Conservation (phyloP, 441 rosid species). For the Francoa sonchifolia region DNA sequence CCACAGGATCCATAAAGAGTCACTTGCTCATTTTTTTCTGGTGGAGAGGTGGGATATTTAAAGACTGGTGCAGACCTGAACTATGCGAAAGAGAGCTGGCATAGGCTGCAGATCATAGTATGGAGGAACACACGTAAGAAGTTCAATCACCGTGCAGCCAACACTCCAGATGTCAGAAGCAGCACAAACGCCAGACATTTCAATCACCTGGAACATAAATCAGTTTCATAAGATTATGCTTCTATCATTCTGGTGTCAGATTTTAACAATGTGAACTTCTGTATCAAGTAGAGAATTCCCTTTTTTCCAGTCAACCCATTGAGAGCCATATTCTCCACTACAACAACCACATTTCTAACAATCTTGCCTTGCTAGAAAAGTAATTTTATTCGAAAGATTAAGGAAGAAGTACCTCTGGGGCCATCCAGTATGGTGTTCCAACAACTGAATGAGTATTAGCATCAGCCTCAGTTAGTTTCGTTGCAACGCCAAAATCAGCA, state of each 20-base stretch:
- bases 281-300: background rate
- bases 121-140: conserved; percentile 93
- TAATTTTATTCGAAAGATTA: background rate
- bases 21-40: no score
- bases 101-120: conserved; percentile 98
- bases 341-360: no score
- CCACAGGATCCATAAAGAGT: no score
- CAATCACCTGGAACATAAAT: conserved; percentile 74
- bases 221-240: conserved; percentile 10
- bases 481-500: conserved; percentile 99
- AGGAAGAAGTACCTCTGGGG: conserved; percentile 80
- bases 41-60: no score
- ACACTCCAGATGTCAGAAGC: conserved; percentile 99
- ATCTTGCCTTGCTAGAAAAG: background rate
- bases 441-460: conserved; percentile 96
- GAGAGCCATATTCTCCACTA: no score
- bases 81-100: conserved; percentile 98
- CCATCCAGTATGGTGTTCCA: conserved; percentile 99
- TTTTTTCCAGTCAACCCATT: background rate
- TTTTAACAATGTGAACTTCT: background rate
- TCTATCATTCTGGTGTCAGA: background rate
- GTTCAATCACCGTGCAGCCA: conserved; percentile 98
- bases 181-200: conserved; percentile 98
- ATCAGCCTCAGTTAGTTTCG: conserved; percentile 97
- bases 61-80: conserved; percentile 51